Conservation (phyloP, 1,284 basidiomycete species). For the Lignosus rhinocerotis region DNA sequence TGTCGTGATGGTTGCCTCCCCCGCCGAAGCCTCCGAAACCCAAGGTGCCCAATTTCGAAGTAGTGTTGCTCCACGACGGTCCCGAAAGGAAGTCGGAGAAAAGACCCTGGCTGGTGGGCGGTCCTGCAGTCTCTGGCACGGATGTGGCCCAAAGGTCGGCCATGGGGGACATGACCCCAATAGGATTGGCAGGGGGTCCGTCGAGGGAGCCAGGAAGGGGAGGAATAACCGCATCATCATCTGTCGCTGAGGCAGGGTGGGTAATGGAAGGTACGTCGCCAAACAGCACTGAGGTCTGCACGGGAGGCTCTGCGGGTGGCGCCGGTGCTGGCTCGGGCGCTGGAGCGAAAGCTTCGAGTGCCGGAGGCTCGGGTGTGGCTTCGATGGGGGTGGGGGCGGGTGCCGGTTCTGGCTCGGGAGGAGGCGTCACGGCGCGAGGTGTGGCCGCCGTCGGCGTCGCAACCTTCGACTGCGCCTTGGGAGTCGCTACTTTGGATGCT, state of each 20-base stretch:
- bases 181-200: not conserved
- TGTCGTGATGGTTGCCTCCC: not conserved
- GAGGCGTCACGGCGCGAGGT: conserved; percentile 15
- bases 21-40: conserved; percentile 13
- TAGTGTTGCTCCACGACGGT: conserved; percentile 12
- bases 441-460: conserved; percentile 23
- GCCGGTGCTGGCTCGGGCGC: conserved; percentile 6
- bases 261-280: conserved; percentile 10
- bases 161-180: conserved; percentile 21
- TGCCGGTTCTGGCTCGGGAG: conserved; percentile 14
- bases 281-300: not conserved
- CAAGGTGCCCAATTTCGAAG: conserved; percentile 7
- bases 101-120: conserved; percentile 18
- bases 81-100: conserved; percentile 29
- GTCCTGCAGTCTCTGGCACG: conserved; percentile 14
- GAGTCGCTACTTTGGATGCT: conserved; percentile 26
- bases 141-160: conserved; percentile 22
- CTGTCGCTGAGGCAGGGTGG: conserved; percentile 2
- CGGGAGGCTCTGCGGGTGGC: not conserved
- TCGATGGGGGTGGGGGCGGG: conserved; percentile 6
- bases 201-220: conserved; percentile 7
- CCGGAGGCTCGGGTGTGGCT: not conserved
- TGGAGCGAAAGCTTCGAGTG: not conserved
- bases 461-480: conserved; percentile 25
- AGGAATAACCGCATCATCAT: conserved; percentile 10